Percentiles rank a stretch among this genome's conserved stretches.
Conservation (phyloP, 1,284 basidiomycete species). For the Tausonia pullulans region DNA sequence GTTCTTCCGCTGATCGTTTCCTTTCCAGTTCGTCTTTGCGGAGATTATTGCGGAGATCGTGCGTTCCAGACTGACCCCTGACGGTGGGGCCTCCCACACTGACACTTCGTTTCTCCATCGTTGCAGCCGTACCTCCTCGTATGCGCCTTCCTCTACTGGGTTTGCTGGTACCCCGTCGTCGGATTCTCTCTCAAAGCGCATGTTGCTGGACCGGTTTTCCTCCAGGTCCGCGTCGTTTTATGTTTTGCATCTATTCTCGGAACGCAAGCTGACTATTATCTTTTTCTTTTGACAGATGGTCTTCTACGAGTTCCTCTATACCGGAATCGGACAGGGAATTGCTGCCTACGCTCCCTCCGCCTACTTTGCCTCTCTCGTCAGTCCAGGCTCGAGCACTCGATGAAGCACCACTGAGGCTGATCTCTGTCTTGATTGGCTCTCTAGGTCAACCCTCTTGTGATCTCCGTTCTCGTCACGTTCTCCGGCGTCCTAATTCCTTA, state of each 20-base stretch:
- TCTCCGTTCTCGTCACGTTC: conserved; percentile 11
- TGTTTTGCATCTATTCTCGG: background rate
- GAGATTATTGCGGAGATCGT: conserved; percentile 3
- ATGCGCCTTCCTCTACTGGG: conserved; percentile 30
- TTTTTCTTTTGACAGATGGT: conserved; percentile 11
- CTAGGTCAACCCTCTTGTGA: background rate
- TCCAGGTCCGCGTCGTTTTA: conserved; percentile 23
- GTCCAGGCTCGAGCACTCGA: background rate
- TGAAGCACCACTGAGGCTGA: too few species aligned
- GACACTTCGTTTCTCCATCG: conserved; percentile 17
- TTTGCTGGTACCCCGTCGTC: conserved; percentile 27
- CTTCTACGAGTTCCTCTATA: conserved; percentile 34
- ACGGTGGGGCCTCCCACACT: too few species aligned
- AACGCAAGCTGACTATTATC: too few species aligned
- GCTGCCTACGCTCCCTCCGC: conserved; percentile 18
- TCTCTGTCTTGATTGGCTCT: background rate
- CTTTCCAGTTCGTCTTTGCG: conserved; percentile 10
- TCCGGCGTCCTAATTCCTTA: conserved; percentile 18
- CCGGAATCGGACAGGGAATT: conserved; percentile 27
- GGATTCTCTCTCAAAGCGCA: conserved; percentile 24
- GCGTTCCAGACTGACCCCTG: background rate
- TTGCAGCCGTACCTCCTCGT: conserved; percentile 29
- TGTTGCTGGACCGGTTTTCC: conserved; percentile 29
- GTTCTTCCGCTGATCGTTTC: background rate
- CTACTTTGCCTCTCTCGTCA: background rate